These are phyloP conservation scores for Sedum album DNA, from an alignment of 164 flowering plant species.

Conservation along the genomic window DNA sequence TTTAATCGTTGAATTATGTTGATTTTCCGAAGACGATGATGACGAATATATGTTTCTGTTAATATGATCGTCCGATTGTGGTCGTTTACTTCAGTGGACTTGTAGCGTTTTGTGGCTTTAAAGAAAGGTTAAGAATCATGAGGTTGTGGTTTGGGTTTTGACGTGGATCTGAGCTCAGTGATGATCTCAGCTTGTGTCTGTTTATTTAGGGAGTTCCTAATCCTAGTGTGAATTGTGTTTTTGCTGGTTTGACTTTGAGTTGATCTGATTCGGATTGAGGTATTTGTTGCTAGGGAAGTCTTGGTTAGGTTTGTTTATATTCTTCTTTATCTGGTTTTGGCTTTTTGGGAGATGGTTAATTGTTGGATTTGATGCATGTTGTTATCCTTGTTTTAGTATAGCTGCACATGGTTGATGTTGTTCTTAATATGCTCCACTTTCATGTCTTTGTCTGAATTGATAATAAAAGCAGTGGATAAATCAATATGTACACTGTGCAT, in stretches of 20 bases:
- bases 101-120: not conserved
- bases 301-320: not conserved
- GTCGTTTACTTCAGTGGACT: not conserved
- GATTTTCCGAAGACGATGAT: not conserved
- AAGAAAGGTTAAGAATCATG: not conserved
- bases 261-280: not conserved
- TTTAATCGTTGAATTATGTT: no score
- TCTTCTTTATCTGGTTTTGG: no score
- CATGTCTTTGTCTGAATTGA: no score
- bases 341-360: no score
- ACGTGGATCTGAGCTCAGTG: not conserved
- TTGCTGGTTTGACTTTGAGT: constrained; percentile 1
- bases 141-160: not conserved
- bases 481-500: no score
- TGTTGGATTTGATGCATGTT: not conserved
- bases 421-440: no score
- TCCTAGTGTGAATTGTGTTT: not conserved
- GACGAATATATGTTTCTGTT: not conserved
- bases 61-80: not conserved
- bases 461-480: no score
- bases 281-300: not conserved
- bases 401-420: not conserved
- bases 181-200: not conserved
- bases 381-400: not conserved
- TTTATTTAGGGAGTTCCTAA: not conserved